Percentiles rank a stretch among this genome's conserved stretches.
These are phyloP conservation scores for Mycosphaerella sp. DNA, from an alignment of 2,329 filamentous ascomycete genomes.

Conservation along the genomic window DNA sequence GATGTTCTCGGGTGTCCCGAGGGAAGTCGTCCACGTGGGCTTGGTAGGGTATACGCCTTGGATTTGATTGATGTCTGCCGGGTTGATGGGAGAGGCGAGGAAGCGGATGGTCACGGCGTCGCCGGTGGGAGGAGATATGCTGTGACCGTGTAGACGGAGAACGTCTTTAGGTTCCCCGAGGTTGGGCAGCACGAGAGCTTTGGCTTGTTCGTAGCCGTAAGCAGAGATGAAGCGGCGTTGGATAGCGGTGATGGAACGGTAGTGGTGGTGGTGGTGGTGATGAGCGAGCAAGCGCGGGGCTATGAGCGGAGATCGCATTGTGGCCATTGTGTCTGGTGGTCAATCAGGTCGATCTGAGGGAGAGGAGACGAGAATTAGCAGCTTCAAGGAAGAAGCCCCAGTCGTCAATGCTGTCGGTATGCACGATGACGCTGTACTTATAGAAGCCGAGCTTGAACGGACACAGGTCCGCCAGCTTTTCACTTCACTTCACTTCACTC, in stretches of 20 bases:
- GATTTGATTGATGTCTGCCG: conserved; percentile 95
- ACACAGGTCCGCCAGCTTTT: neutral
- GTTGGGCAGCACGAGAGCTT: conserved; percentile 68
- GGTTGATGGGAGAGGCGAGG: conserved; percentile 89
- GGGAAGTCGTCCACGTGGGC: conserved; percentile 65
- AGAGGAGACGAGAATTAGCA: neutral
- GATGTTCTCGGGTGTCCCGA: conserved; percentile 70
- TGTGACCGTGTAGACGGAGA: conserved; percentile 63
- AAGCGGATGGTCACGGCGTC: conserved; percentile 71
- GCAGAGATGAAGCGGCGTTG: conserved; percentile 46
- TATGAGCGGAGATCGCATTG: conserved; percentile 20
- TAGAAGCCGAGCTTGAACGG: conserved; percentile 1
- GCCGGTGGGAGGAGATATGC: conserved; percentile 68
- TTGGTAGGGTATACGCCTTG: conserved; percentile 92
- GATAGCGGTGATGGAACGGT: conserved; percentile 1
- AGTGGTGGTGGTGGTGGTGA: neutral
- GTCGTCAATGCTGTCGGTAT: neutral
- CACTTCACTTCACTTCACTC: neutral
- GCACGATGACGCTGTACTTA: neutral
- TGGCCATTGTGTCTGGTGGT: conserved; percentile 16
- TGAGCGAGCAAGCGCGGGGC: neutral
- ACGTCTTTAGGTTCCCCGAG: conserved; percentile 71
- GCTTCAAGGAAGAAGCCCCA: neutral
- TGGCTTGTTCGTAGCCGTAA: conserved; percentile 79
- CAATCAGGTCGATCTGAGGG: neutral